Evolutionary conservation across 495 filamentous ascomycete genomes (phyloP).

Genomic region (Lasiosphaeria miniovina): DNA sequence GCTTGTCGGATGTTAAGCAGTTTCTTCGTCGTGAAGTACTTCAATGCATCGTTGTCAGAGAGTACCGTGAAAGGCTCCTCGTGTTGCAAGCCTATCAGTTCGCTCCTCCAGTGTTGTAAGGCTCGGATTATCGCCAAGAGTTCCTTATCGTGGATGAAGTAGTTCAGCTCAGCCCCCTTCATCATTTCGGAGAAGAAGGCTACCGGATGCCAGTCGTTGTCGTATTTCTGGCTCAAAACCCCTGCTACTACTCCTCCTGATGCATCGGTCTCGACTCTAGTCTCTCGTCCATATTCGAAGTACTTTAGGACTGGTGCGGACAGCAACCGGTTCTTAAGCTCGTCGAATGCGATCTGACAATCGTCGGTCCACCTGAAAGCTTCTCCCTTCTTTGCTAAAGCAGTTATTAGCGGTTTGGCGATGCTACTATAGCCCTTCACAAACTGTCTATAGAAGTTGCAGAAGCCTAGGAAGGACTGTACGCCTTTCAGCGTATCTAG

Average conservation of each 20-base stretch:
- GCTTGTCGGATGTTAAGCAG: constrained; percentile 4
- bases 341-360: not conserved
- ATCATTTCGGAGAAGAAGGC: constrained; percentile 1
- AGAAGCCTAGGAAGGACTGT: constrained; percentile 9
- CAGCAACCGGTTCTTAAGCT: not conserved
- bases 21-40: constrained; percentile 5
- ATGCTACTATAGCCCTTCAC: constrained; percentile 4
- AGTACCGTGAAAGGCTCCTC: too few species aligned
- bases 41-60: too few species aligned
- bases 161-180: not conserved
- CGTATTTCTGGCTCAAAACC: not conserved
- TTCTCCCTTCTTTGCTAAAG: constrained; percentile 7
- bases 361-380: not conserved
- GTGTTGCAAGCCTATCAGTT: constrained; percentile 3
- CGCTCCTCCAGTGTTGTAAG: not conserved
- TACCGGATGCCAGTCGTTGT: constrained; percentile 1
- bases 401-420: constrained; percentile 3
- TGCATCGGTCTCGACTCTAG: too few species aligned
- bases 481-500: constrained; percentile 4
- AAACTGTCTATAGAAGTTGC: constrained; percentile 13
- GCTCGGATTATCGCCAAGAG: constrained; percentile 1
- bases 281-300: too few species aligned
- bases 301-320: too few species aligned
- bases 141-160: too few species aligned
- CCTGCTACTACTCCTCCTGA: not conserved